phyloP scores from a whole-genome alignment of 2,329 filamentous ascomycete species.

The Didymella exigua region DNA sequence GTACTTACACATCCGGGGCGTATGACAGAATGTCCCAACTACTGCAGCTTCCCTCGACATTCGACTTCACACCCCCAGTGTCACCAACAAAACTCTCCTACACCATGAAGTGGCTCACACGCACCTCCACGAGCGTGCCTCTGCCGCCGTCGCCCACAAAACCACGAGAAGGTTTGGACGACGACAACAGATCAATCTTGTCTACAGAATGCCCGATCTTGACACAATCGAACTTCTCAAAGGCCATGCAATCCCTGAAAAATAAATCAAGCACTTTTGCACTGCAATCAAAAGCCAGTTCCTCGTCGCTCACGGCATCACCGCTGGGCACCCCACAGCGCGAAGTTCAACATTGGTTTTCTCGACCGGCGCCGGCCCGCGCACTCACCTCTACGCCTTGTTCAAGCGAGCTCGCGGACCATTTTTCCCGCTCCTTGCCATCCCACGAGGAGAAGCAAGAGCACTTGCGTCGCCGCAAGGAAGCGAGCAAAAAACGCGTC shows the following conservation, averaged over 20 bases:
- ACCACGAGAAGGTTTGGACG: neutral
- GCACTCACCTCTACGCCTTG: neutral
- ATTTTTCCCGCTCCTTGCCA: neutral
- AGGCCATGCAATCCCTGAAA: neutral
- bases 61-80: neutral
- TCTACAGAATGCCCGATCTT: neutral
- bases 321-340: neutral
- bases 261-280: neutral
- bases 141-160: constrained; percentile 1
- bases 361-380: neutral
- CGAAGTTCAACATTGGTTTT: neutral
- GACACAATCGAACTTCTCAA: neutral
- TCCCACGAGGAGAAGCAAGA: neutral
- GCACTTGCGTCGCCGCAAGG: neutral
- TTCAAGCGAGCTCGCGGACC: neutral
- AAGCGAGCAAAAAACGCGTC: neutral
- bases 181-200: neutral
- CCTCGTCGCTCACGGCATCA: neutral
- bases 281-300: neutral
- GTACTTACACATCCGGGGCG: neutral
- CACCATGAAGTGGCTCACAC: constrained; percentile 1
- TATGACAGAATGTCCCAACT: neutral
- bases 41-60: neutral
- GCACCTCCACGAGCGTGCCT: neutral
- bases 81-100: neutral